These are phyloP conservation scores for Nakazawaea ishiwadae DNA, from an alignment of 805 yeast species.

Conservation along the genomic window DNA sequence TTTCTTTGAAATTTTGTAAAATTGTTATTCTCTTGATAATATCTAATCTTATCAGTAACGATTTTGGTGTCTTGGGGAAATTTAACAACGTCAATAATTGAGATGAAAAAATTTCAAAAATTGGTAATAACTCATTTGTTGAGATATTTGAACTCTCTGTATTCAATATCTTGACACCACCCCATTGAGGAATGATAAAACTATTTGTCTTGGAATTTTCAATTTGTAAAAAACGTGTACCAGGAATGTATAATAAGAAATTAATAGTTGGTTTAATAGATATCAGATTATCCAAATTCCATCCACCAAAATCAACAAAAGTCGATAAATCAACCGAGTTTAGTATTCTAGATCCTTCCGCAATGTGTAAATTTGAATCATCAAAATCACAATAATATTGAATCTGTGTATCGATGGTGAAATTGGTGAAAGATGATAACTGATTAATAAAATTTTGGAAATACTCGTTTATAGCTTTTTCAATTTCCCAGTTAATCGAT, in stretches of 20 bases:
- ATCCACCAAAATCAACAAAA: conserved; percentile 78
- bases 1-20: conserved; percentile 51
- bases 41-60: conserved; percentile 62
- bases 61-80: conserved; percentile 43
- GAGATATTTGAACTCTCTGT: conserved; percentile 30
- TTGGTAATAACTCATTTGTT: conserved; percentile 46
- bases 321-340: conserved; percentile 59
- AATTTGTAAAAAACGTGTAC: conserved; percentile 46
- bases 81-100: conserved; percentile 76
- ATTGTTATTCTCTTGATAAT: conserved; percentile 57
- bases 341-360: conserved; percentile 29
- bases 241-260: conserved; percentile 65
- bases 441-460: conserved; percentile 53
- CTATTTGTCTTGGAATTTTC: conserved; percentile 45
- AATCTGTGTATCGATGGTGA: conserved; percentile 75
- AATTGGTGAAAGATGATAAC: conserved; percentile 55
- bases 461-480: conserved; percentile 38
- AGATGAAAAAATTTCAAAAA: conserved; percentile 65
- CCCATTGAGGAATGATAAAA: conserved; percentile 86
- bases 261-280: conserved; percentile 64
- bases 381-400: conserved; percentile 58
- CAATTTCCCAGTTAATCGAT: conserved; percentile 73
- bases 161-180: conserved; percentile 62
- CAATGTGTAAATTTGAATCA: too few species aligned
- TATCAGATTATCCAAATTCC: conserved; percentile 52